Base-by-base conservation (phyloP, 371 early-diverging fungal species). In the Apophysomyces sp. region DNA sequence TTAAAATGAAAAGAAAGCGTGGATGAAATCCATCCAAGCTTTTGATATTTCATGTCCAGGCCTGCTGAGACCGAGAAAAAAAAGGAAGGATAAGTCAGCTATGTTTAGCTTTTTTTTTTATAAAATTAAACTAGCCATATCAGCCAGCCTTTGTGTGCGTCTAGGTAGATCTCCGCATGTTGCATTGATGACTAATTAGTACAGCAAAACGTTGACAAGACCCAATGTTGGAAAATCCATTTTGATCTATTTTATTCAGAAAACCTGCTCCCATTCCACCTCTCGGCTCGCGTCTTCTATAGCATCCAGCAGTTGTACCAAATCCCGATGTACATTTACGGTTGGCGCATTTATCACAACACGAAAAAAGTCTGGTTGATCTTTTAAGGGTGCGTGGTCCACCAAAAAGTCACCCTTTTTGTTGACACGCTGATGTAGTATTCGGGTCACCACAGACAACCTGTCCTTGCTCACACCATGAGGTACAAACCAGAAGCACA, bases 401-500 rank as follows among this genome's bases (percentile, higher is more conserved):
- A 86, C 76, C 77, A 90, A 74, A 61, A 87, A 82, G 32, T 71
- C 69, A 0, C 92, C 91, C 0, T 69, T 61, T 24, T 66, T 60
- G 26, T 81, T 81, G 36, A 93, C 65, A 4, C 64, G 62, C 11
- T 55, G 54, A 59, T 90, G 91, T 9, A 90, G 40, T 7, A 64
- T 37, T 57, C 75, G 74, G 11, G 90, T 89, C 6, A 86, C 71
- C 37, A 56, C 69, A 0, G 76, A 72, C 56, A 83, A 64, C 32
- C 77, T 79, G 11, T 67, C 57, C 29, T 71, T 54, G 26, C 68
- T 69, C 4, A 65, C 71, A 11, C 29, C 31, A 8, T 58, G 61
- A 13, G 88, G 88, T 3, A 86, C 63, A 69, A 79, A 89, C 90
- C 90, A 91, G 62, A 92, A 91, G 44, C 87, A 88, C 16, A 90